Base-by-base conservation (phyloP, 2,329 filamentous ascomycete genomes). In the Paramyrothecium sp. region DNA sequence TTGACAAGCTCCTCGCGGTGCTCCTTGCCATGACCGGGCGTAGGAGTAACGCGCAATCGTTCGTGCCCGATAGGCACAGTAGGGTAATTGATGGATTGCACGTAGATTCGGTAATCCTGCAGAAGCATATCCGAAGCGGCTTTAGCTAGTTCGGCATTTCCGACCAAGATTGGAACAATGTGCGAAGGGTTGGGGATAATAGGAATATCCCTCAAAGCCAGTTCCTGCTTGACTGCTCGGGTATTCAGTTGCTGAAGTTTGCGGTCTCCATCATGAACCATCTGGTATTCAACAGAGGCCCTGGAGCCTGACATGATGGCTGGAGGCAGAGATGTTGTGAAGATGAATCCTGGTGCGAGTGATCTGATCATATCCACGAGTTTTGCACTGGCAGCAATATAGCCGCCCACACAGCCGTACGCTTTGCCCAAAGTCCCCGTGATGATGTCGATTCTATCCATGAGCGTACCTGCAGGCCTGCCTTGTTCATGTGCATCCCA, bases 31-130 rank as follows among this genome's bases (percentile, higher is more conserved):
- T 99, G 95, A 47, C 95, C 95, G 0, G 95, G 95, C 1, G 95
- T 99, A 0, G 95, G 95, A 2, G 95, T 99, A 73, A 99, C 92
- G 64, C 95, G 90, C 56, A 99, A 88, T 57, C 95, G 89, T 76
- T 99, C 95, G 79, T 99, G 93, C 17, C 95, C 95, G 7, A 96
- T 91, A 2, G 95, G 95, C 2, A 99, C 95, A 54, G 95, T 99
- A 2, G 95, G 95, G 77, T 98, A 98, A 79, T 99, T 99, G 83
- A 99, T 98, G 56, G 92, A 92, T 78, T 99, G 95, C 23, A 99
- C 95, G 72, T 99, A 99, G 71, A 99, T 97, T 60, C 88, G 86
- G 79, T 97, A 90, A 64, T 96, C 89, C 64, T 90, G 87, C 16
- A 99, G 84, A 20, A 99, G 86, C 79, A 96, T 87, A 71, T 99